phyloP scores from a whole-genome alignment of 2,329 filamentous ascomycete genomes.

The Fonsecaea pedrosoi region DNA sequence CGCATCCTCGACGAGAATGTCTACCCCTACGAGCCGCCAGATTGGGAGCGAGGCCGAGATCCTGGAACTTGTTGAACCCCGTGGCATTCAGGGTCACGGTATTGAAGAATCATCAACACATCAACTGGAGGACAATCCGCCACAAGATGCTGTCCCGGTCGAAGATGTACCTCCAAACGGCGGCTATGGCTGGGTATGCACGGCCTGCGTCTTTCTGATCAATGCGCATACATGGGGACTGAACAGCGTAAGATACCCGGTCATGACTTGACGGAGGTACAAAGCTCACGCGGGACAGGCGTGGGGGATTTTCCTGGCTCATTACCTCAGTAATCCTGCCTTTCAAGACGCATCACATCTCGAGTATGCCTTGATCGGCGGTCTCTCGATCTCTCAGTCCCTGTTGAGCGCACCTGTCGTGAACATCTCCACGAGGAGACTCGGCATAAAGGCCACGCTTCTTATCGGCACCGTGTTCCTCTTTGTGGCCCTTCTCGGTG shows the following conservation, averaged over 20 bases:
- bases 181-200: slow-evolving; percentile 46
- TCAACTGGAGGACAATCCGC: slow-evolving; percentile 12
- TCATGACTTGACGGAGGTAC: background rate
- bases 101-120: background rate
- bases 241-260: slow-evolving; percentile 33
- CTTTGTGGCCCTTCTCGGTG: slow-evolving; percentile 38
- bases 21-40: background rate
- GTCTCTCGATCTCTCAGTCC: slow-evolving; percentile 40
- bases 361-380: slow-evolving; percentile 45
- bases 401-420: slow-evolving; percentile 42
- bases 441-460: slow-evolving; percentile 36
- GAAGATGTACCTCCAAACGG: slow-evolving; percentile 38
- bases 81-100: background rate
- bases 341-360: slow-evolving; percentile 40
- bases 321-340: slow-evolving; percentile 47
- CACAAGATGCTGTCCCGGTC: slow-evolving; percentile 24
- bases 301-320: slow-evolving; percentile 53
- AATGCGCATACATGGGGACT: slow-evolving; percentile 46
- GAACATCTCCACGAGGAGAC: slow-evolving; percentile 34
- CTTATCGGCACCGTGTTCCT: slow-evolving; percentile 36
- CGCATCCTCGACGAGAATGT: background rate
- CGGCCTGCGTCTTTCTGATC: slow-evolving; percentile 41
- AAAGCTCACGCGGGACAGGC: slow-evolving; percentile 22
- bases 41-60: background rate
- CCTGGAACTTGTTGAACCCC: slow-evolving; percentile 6